Evolutionary conservation across 78 protist genomes (phyloP).

Genomic region (Chrysochromulina parva): DNA sequence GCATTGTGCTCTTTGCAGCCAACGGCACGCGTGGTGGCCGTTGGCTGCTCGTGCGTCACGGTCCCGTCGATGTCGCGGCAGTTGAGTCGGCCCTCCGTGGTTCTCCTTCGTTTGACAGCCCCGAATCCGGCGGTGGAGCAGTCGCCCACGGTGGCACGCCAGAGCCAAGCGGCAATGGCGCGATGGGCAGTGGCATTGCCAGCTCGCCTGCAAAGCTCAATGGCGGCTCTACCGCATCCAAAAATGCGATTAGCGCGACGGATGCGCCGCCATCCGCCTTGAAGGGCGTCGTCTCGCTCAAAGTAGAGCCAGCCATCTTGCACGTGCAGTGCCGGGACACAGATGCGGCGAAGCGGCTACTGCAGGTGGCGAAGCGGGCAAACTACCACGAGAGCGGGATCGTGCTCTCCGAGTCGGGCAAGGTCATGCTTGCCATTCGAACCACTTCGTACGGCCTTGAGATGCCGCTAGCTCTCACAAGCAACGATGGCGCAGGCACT

Average conservation of each 20-base stretch:
- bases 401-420: neutral
- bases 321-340: neutral
- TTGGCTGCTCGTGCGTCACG: neutral
- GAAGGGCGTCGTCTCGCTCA: neutral
- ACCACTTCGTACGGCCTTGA: neutral
- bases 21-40: neutral
- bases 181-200: too few species aligned
- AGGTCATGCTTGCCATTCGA: constrained; percentile 23
- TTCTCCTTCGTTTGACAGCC: too few species aligned
- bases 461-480: neutral
- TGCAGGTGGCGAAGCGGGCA: neutral
- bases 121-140: too few species aligned
- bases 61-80: neutral
- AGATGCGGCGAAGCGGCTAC: neutral
- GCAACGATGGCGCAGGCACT: neutral
- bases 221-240: too few species aligned
- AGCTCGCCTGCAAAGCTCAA: too few species aligned
- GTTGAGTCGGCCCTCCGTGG: too few species aligned
- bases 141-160: too few species aligned
- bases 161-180: too few species aligned
- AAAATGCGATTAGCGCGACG: too few species aligned
- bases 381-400: neutral
- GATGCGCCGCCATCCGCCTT: too few species aligned
- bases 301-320: neutral
- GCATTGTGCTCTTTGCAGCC: neutral